Percentiles rank a stretch among this genome's conserved stretches.
These are phyloP conservation scores for Maudiozyma pseudohumilis DNA, from an alignment of 805 yeast species.

Conservation along the genomic window DNA sequence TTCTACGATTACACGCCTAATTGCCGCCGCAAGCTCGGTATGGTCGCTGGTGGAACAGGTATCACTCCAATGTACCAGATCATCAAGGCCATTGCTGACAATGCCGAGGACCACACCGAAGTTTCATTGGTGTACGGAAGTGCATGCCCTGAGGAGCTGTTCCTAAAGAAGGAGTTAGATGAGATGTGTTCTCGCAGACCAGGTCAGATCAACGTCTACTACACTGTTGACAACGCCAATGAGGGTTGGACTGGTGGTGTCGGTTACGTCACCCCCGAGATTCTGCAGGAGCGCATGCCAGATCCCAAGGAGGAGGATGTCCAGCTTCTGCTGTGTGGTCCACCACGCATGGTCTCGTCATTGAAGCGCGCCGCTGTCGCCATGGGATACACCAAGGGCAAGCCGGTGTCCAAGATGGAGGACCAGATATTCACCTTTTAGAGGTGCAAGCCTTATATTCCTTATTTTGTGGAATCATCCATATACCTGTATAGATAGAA, in stretches of 20 bases:
- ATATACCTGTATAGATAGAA: no score
- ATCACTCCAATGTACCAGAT: constrained; percentile 94
- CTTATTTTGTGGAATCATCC: no score
- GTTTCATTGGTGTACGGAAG: constrained; percentile 74
- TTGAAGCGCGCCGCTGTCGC: constrained; percentile 67
- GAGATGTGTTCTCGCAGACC: constrained; percentile 46
- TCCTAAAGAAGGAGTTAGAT: constrained; percentile 73
- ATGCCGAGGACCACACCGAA: constrained; percentile 72
- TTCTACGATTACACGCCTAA: constrained; percentile 74
- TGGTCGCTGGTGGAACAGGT: constrained; percentile 98
- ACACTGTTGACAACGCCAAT: constrained; percentile 33
- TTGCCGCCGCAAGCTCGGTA: constrained; percentile 61
- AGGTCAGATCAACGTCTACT: constrained; percentile 52
- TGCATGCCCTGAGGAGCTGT: constrained; percentile 67
- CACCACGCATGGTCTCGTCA: constrained; percentile 84
- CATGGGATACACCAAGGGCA: constrained; percentile 75
- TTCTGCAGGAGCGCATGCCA: constrained; percentile 48
- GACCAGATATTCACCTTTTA: constrained; percentile 86
- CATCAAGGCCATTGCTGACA: constrained; percentile 64
- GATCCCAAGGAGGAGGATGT: constrained; percentile 37
- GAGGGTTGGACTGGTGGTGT: constrained; percentile 64
- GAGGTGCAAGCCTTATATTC: no score
- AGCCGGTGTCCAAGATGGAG: constrained; percentile 79
- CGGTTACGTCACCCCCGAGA: constrained; percentile 65
- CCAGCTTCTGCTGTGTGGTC: constrained; percentile 82